phyloP scores from a whole-genome alignment of 2,329 filamentous ascomycete species.

The Aureobasidium leucospermi region DNA sequence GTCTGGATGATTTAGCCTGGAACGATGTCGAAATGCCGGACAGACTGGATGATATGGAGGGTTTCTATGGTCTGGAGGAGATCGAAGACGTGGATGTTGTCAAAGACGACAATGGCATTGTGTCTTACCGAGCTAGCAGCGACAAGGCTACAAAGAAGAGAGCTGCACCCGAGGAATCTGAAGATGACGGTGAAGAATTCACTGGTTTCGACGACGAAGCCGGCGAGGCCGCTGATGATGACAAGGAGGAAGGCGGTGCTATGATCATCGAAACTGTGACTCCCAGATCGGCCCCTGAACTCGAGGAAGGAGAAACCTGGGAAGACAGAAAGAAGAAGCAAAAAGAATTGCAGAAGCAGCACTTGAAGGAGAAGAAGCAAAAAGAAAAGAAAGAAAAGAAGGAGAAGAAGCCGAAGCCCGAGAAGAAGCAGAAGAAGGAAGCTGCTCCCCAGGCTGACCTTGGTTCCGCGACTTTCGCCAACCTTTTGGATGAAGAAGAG shows the following conservation, averaged over 20 bases:
- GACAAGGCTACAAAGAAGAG: conserved; percentile 23
- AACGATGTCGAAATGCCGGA: conserved; percentile 62
- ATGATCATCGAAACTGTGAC: background rate
- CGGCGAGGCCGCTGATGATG: background rate
- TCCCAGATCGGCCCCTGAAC: conserved; percentile 12
- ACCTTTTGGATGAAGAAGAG: conserved; percentile 31
- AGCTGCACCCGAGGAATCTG: conserved; percentile 21
- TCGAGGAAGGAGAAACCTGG: conserved; percentile 23
- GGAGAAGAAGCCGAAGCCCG: conserved; percentile 16
- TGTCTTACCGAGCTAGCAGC: conserved; percentile 30
- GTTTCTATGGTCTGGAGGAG: conserved; percentile 87
- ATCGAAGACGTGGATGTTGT: conserved; percentile 87
- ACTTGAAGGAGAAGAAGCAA: conserved; percentile 18
- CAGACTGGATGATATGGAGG: conserved; percentile 79
- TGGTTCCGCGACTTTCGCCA: conserved; percentile 43
- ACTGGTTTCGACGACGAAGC: conserved; percentile 49
- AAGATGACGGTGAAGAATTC: conserved; percentile 51
- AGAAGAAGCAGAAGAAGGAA: conserved; percentile 16
- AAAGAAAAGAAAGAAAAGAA: conserved; percentile 21
- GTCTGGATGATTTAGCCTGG: conserved; percentile 52
- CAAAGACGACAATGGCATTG: conserved; percentile 43
- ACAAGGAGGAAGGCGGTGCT: background rate
- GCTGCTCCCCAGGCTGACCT: conserved; percentile 19
- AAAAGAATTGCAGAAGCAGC: conserved; percentile 23
- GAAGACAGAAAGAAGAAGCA: conserved; percentile 19